A percentile compares a stretch with the other conserved stretches of the same genome.
These are phyloP conservation scores for Phytomonas sp. DNA, from an alignment of 208 protist genomes.

Conservation along the genomic window DNA sequence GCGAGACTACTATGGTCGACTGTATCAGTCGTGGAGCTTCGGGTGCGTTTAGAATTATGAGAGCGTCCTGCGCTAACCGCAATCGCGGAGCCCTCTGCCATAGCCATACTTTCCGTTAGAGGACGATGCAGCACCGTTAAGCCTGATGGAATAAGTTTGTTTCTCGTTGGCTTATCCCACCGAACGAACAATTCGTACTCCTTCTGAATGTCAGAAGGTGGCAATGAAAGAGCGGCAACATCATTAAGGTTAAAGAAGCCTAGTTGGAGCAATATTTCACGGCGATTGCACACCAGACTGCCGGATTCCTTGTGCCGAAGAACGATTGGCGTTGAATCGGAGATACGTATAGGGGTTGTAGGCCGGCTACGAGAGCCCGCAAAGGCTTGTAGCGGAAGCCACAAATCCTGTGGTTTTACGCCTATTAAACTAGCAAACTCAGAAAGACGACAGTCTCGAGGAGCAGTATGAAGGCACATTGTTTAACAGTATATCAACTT, in stretches of 20 bases:
- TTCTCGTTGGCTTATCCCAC: slow-evolving; percentile 23
- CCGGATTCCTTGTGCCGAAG: slow-evolving; percentile 29
- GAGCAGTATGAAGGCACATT: slow-evolving; percentile 21
- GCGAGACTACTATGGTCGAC: background rate
- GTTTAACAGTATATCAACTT: background rate
- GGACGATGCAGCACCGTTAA: slow-evolving; percentile 38
- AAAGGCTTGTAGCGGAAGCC: slow-evolving; percentile 38
- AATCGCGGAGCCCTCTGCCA: slow-evolving; percentile 28
- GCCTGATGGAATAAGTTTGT: slow-evolving; percentile 22
- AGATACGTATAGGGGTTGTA: slow-evolving; percentile 23
- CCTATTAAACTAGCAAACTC: slow-evolving; percentile 22
- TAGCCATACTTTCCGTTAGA: slow-evolving; percentile 16
- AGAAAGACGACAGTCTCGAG: slow-evolving; percentile 17
- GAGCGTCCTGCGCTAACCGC: background rate
- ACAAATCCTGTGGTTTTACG: slow-evolving; percentile 29
- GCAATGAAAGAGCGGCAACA: slow-evolving; percentile 9
- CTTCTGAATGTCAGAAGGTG: slow-evolving; percentile 19
- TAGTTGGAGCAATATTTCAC: slow-evolving; percentile 24
- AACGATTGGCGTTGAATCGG: slow-evolving; percentile 25
- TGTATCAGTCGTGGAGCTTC: background rate
- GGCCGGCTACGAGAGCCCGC: slow-evolving; percentile 13
- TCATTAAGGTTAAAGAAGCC: slow-evolving; percentile 16
- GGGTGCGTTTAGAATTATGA: background rate
- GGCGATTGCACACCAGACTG: slow-evolving; percentile 17
- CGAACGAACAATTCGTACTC: slow-evolving; percentile 48